Evolutionary conservation across 805 yeast genomes (phyloP).

Genomic region (Wickerhamiella kazuoi): DNA sequence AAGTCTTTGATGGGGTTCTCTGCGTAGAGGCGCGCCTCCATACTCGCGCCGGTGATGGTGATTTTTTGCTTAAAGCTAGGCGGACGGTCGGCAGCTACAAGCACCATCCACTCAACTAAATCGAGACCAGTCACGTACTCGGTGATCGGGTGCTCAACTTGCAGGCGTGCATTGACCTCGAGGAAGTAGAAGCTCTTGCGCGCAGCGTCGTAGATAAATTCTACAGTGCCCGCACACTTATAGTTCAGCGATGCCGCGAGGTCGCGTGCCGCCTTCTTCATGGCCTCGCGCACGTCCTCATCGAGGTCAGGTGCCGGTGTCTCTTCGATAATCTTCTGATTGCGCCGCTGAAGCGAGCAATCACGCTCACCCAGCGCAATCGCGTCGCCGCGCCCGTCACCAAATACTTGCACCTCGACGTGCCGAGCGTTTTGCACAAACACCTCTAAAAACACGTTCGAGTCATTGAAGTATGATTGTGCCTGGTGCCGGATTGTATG

Average conservation of each 20-base stretch:
- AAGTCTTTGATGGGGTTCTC: constrained; percentile 93
- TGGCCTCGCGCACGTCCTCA: constrained; percentile 48
- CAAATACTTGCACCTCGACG: constrained; percentile 91
- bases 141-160: constrained; percentile 95
- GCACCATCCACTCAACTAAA: constrained; percentile 91
- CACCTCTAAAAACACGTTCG: constrained; percentile 89
- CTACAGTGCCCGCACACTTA: constrained; percentile 96
- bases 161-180: constrained; percentile 92
- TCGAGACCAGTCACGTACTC: constrained; percentile 91
- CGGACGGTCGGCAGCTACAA: constrained; percentile 75
- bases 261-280: constrained; percentile 74
- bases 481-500: constrained; percentile 91
- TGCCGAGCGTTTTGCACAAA: constrained; percentile 92
- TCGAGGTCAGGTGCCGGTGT: constrained; percentile 96
- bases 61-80: constrained; percentile 54
- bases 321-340: constrained; percentile 91
- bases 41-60: constrained; percentile 64
- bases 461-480: constrained; percentile 76
- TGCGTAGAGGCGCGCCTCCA: constrained; percentile 94
- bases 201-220: constrained; percentile 73
- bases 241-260: constrained; percentile 70
- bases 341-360: constrained; percentile 92
- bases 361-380: constrained; percentile 94
- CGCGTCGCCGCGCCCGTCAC: constrained; percentile 87
- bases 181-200: constrained; percentile 84